These are phyloP conservation scores for Hyaloscypha hepaticicola DNA, from an alignment of 495 filamentous ascomycete genomes.

Conservation along the genomic window DNA sequence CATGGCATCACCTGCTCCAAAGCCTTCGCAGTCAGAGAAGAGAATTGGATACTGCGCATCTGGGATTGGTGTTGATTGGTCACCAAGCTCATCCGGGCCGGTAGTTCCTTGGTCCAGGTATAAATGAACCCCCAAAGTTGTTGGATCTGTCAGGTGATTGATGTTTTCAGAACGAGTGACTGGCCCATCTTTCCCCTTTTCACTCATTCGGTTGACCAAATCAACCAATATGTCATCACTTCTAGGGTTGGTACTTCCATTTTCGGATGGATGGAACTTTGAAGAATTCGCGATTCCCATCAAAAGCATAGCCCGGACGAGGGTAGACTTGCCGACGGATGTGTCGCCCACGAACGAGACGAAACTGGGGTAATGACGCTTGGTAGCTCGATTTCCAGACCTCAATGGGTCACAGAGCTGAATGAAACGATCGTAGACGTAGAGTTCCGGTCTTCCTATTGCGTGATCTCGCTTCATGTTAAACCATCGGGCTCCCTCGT, in stretches of 20 bases:
- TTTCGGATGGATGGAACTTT: background rate
- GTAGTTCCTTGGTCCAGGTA: background rate
- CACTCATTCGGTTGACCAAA: background rate
- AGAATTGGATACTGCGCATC: slow-evolving; percentile 1
- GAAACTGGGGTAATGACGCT: slow-evolving; percentile 14
- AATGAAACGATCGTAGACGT: slow-evolving; percentile 2
- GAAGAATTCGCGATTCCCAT: background rate
- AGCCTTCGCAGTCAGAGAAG: slow-evolving; percentile 20
- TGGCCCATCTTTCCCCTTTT: background rate
- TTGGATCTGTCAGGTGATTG: slow-evolving; percentile 3
- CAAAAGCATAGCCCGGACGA: background rate
- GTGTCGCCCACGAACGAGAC: slow-evolving; percentile 19
- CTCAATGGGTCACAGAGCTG: background rate
- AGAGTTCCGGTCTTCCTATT: background rate
- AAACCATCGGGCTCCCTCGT: background rate
- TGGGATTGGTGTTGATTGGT: background rate
- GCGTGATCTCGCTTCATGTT: background rate
- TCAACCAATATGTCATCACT: background rate
- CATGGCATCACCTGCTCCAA: slow-evolving; percentile 8
- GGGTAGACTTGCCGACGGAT: slow-evolving; percentile 8
- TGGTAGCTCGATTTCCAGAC: background rate
- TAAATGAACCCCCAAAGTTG: slow-evolving; percentile 1
- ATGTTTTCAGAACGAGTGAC: background rate
- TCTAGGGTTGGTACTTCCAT: background rate
- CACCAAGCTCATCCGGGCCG: background rate